Conservation (phyloP, 2,329 filamentous ascomycete genomes). For the Fusarium dimerum region DNA sequence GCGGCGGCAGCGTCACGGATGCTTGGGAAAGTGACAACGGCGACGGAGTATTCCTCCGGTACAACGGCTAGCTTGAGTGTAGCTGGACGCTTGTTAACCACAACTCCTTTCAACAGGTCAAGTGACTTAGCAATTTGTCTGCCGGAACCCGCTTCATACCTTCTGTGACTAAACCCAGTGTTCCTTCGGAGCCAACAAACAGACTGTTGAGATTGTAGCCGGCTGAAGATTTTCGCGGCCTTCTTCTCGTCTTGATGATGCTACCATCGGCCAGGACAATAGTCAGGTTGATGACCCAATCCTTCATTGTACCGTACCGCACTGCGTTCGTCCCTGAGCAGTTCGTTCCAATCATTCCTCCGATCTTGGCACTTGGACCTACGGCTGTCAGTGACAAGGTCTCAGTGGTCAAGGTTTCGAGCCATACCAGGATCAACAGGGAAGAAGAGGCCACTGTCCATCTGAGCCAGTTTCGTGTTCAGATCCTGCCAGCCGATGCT, state of each 20-base stretch:
- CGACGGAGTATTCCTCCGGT: constrained; percentile 74
- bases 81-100: constrained; percentile 41
- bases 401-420: background rate
- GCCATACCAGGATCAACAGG: constrained; percentile 78
- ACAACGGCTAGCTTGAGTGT: constrained; percentile 79
- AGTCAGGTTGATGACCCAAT: constrained; percentile 82
- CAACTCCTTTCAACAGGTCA: background rate
- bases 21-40: constrained; percentile 76
- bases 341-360: constrained; percentile 81
- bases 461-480: constrained; percentile 69
- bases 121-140: background rate
- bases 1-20: constrained; percentile 76
- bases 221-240: constrained; percentile 79
- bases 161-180: constrained; percentile 78
- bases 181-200: constrained; percentile 82
- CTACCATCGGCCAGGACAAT: constrained; percentile 78
- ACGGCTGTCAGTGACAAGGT: constrained; percentile 1
- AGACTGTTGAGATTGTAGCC: constrained; percentile 81
- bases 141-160: constrained; percentile 32
- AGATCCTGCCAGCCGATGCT: constrained; percentile 90
- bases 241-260: constrained; percentile 74
- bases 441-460: constrained; percentile 80
- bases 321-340: constrained; percentile 79
- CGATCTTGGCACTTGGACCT: constrained; percentile 71
- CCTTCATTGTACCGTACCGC: constrained; percentile 83